Conservation (phyloP, 2,329 filamentous ascomycete genomes). For the Verticillium tricorpus region DNA sequence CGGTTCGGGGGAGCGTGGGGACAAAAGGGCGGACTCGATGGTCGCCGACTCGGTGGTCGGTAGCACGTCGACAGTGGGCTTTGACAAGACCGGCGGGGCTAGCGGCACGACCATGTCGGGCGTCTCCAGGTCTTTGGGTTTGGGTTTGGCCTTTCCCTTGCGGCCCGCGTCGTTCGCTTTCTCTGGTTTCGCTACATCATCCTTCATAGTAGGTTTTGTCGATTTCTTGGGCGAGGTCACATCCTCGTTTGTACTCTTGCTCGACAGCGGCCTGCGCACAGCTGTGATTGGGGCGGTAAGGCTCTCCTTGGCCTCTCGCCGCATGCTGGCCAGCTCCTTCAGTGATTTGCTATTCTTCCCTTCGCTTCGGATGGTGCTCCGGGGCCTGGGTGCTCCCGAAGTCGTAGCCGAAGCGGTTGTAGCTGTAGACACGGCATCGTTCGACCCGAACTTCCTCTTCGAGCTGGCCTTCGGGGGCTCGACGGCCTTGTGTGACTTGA, state of each 20-base stretch:
- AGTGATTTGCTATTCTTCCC: constrained; percentile 35
- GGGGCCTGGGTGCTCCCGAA: not conserved
- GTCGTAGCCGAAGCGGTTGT: not conserved
- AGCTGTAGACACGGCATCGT: constrained; percentile 42
- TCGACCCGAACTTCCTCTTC: constrained; percentile 54
- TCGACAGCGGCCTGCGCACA: constrained; percentile 43
- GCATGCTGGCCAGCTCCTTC: constrained; percentile 39
- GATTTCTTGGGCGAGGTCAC: constrained; percentile 54
- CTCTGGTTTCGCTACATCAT: constrained; percentile 26
- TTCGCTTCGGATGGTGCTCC: constrained; percentile 10
- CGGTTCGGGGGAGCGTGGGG: constrained; percentile 45
- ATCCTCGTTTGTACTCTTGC: constrained; percentile 58
- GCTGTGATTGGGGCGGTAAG: constrained; percentile 18
- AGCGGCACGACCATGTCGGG: constrained; percentile 3
- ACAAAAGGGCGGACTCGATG: constrained; percentile 35
- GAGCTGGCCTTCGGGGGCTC: constrained; percentile 39
- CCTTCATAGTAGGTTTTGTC: constrained; percentile 21
- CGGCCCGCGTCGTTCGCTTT: constrained; percentile 28
- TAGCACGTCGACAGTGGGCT: constrained; percentile 8
- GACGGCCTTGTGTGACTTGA: not conserved
- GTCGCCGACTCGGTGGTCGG: constrained; percentile 24
- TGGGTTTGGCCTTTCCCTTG: constrained; percentile 19
- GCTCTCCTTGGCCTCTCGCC: constrained; percentile 34
- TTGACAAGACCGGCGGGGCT: constrained; percentile 2
- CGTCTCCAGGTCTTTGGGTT: constrained; percentile 20